Conservation (phyloP, 371 early-diverging fungal genomes). For the Mortierella sp. region DNA sequence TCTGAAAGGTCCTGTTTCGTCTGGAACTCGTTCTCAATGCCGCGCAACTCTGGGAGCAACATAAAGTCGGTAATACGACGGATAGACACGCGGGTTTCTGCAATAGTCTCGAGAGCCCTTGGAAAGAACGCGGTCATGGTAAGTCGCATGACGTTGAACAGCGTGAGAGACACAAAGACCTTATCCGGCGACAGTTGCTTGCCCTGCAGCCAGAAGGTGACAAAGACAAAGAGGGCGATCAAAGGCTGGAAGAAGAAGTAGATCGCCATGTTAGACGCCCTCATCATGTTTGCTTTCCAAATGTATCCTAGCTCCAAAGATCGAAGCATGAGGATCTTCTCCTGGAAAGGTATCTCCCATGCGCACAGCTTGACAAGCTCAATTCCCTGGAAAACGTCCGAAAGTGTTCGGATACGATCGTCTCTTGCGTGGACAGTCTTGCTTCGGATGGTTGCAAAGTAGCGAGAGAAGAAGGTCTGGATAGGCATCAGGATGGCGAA, state of each 20-base stretch:
- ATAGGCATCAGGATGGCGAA: slow-evolving; percentile 60
- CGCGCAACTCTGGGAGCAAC: slow-evolving; percentile 61
- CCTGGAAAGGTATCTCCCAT: slow-evolving; percentile 63
- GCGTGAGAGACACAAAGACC: slow-evolving; percentile 54
- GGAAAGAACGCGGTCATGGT: slow-evolving; percentile 71
- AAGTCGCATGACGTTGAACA: slow-evolving; percentile 57
- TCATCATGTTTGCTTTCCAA: slow-evolving; percentile 49
- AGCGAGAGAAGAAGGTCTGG: slow-evolving; percentile 47
- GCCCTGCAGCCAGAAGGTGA: slow-evolving; percentile 48
- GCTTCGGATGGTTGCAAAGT: slow-evolving; percentile 55
- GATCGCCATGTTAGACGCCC: slow-evolving; percentile 52
- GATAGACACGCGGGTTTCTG: slow-evolving; percentile 67
- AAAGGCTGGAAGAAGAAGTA: slow-evolving; percentile 61
- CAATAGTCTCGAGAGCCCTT: slow-evolving; percentile 59
- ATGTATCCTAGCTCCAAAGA: slow-evolving; percentile 44
- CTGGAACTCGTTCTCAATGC: slow-evolving; percentile 41
- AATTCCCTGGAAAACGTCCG: slow-evolving; percentile 66
- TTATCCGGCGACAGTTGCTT: slow-evolving; percentile 46
- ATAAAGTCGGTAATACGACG: slow-evolving; percentile 63
- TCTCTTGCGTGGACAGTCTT: slow-evolving; percentile 70
- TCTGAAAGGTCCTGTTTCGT: slow-evolving; percentile 1
- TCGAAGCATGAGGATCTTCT: slow-evolving; percentile 44
- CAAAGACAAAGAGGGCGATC: slow-evolving; percentile 54
- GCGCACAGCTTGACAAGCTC: slow-evolving; percentile 59
- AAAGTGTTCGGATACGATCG: slow-evolving; percentile 67